phyloP scores from a whole-genome alignment of 495 filamentous ascomycete genomes.

The Aspergillus baeticus region DNA sequence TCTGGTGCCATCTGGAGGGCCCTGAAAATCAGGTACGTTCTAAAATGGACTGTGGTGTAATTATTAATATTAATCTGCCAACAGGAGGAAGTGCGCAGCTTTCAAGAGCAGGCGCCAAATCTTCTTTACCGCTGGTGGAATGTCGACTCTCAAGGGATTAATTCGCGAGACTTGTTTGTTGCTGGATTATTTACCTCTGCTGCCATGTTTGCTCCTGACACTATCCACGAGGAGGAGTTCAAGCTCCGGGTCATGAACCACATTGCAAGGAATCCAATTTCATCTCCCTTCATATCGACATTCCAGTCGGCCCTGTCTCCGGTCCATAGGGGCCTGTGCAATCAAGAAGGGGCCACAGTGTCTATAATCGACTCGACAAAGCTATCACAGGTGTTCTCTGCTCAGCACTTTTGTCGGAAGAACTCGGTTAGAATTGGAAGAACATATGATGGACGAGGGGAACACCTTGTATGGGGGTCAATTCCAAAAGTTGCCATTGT shows the following conservation, averaged over 20 bases:
- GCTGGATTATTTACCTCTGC: conserved; percentile 27
- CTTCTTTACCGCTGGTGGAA: conserved; percentile 40
- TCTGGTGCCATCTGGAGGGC: conserved; percentile 22
- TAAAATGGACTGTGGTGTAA: not conserved
- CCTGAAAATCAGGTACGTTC: not conserved
- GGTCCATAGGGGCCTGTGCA: conserved; percentile 30
- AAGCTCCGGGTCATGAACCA: conserved; percentile 24
- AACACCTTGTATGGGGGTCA: conserved; percentile 35
- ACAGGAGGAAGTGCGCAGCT: not conserved
- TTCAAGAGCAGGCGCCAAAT: conserved; percentile 17
- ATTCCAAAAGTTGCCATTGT: conserved; percentile 27
- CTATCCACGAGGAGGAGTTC: conserved; percentile 19
- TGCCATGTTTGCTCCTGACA: conserved; percentile 13
- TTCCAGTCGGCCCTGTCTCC: conserved; percentile 26
- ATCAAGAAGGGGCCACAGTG: conserved; percentile 27
- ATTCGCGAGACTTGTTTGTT: conserved; percentile 16
- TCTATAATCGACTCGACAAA: conserved; percentile 31
- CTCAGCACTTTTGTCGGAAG: conserved; percentile 17
- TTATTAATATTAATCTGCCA: not conserved
- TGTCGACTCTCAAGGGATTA: conserved; percentile 32
- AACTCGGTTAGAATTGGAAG: conserved; percentile 15
- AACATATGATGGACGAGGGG: conserved; percentile 28
- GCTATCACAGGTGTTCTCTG: conserved; percentile 29
- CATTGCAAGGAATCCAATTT: conserved; percentile 14
- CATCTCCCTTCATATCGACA: conserved; percentile 36